Evolutionary conservation across 768 basidiomycete genomes (phyloP).

Genomic region (Phlebiopsis gigantea): DNA sequence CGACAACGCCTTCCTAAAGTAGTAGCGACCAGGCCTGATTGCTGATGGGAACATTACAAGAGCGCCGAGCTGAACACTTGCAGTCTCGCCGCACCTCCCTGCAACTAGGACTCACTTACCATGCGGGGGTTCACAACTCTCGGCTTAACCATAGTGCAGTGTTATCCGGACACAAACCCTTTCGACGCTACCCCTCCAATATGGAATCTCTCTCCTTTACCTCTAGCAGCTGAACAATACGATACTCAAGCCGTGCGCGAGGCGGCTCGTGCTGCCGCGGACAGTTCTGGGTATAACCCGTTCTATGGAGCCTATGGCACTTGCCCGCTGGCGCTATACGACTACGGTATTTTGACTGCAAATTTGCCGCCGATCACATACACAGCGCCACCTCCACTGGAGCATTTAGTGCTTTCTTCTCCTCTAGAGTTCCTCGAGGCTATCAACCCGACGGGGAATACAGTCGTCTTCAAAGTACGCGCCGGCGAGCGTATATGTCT

Average conservation of each 20-base stretch:
- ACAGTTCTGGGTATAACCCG: neutral
- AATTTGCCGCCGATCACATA: neutral
- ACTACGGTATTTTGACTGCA: neutral
- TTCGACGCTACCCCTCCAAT: neutral
- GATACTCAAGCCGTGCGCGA: neutral
- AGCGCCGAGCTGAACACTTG: too few species aligned
- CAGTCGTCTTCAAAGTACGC: neutral
- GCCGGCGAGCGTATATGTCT: neutral
- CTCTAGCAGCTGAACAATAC: neutral
- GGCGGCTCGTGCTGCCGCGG: neutral
- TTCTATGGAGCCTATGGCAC: neutral
- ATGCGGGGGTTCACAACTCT: too few species aligned
- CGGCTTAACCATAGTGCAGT: too few species aligned
- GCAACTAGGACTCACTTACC: too few species aligned
- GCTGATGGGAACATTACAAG: too few species aligned
- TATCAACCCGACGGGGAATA: neutral
- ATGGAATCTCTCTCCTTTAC: neutral
- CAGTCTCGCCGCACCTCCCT: too few species aligned
- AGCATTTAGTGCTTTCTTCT: neutral
- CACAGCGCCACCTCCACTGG: neutral
- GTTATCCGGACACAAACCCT: neutral
- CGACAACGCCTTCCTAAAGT: too few species aligned
- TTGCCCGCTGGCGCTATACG: neutral
- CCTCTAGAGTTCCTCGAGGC: neutral
- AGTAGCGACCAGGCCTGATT: too few species aligned